Conservation (phyloP, 2,329 filamentous ascomycete genomes). For the Didymellaceae sp. region DNA sequence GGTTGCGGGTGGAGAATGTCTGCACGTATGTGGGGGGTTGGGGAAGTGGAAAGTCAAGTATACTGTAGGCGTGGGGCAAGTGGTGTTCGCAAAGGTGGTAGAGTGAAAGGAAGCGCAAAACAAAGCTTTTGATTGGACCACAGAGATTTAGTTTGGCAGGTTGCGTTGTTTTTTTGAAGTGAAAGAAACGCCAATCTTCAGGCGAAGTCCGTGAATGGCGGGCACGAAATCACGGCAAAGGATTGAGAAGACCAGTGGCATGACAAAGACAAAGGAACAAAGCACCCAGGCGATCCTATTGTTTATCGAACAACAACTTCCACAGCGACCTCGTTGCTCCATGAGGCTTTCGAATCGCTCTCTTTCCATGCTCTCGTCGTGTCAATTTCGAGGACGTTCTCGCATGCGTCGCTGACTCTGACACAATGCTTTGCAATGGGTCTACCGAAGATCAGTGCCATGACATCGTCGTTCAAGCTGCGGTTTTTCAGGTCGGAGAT, state of each 20-base stretch:
- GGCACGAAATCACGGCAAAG: too few relatives aligned
- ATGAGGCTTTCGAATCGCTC: constrained; percentile 71
- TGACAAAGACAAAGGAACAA: background rate
- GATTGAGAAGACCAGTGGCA: background rate
- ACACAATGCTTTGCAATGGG: constrained; percentile 74
- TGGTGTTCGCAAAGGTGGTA: too few relatives aligned
- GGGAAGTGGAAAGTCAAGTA: too few relatives aligned
- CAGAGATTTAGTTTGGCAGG: too few relatives aligned
- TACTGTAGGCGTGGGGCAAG: too few relatives aligned
- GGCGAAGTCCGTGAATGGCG: too few relatives aligned
- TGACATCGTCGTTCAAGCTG: constrained; percentile 68
- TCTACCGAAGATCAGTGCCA: constrained; percentile 75
- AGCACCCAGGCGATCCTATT: background rate
- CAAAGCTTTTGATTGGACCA: too few relatives aligned
- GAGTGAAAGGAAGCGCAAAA: too few relatives aligned
- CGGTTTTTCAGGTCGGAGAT: constrained; percentile 71
- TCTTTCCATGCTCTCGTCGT: constrained; percentile 77
- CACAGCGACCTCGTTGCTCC: constrained; percentile 67
- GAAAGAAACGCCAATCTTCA: too few relatives aligned
- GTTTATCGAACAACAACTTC: constrained; percentile 42
- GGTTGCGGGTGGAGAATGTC: too few relatives aligned
- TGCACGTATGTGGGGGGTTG: too few relatives aligned
- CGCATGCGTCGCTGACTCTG: constrained; percentile 58
- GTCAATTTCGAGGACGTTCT: constrained; percentile 77
- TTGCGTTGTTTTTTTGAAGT: too few relatives aligned